Conservation (phyloP, 192 early-diverging fungal species). For the Endogone sp. region DNA sequence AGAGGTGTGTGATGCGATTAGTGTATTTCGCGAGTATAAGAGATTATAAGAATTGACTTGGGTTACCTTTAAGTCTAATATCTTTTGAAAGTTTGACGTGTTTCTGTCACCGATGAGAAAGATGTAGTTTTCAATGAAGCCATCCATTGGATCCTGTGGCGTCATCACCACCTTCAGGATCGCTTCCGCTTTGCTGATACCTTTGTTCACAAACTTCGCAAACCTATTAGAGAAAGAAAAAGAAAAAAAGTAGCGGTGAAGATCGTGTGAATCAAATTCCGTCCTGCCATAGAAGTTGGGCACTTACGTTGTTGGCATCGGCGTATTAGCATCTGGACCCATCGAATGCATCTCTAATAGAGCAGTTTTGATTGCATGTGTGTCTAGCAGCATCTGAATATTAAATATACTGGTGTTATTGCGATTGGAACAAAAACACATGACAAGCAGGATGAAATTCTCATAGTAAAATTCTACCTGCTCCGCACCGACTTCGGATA, state of each 20-base stretch:
- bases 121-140: slow-evolving; percentile 86
- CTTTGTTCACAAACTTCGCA: slow-evolving; percentile 76
- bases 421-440: slow-evolving; percentile 2
- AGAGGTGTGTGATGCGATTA: neutral
- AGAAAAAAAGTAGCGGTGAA: no score
- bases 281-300: neutral
- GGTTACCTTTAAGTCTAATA: slow-evolving; percentile 80
- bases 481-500: slow-evolving; percentile 94
- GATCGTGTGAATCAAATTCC: neutral
- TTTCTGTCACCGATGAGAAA: slow-evolving; percentile 75
- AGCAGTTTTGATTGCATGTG: slow-evolving; percentile 83
- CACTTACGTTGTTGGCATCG: slow-evolving; percentile 59
- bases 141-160: slow-evolving; percentile 76
- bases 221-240: slow-evolving; percentile 49
- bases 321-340: slow-evolving; percentile 42
- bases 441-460: neutral
- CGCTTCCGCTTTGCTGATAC: slow-evolving; percentile 77
- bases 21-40: no score
- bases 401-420: no score
- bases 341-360: slow-evolving; percentile 72
- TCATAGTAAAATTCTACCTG: slow-evolving; percentile 54
- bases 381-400: slow-evolving; percentile 81
- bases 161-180: slow-evolving; percentile 88
- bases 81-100: slow-evolving; percentile 65
- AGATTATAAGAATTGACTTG: neutral